Evolutionary conservation across 2,329 filamentous ascomycete genomes (phyloP), one percentile per base, ranked within the genome.

Genomic region (Cordyceps cicadae): DNA sequence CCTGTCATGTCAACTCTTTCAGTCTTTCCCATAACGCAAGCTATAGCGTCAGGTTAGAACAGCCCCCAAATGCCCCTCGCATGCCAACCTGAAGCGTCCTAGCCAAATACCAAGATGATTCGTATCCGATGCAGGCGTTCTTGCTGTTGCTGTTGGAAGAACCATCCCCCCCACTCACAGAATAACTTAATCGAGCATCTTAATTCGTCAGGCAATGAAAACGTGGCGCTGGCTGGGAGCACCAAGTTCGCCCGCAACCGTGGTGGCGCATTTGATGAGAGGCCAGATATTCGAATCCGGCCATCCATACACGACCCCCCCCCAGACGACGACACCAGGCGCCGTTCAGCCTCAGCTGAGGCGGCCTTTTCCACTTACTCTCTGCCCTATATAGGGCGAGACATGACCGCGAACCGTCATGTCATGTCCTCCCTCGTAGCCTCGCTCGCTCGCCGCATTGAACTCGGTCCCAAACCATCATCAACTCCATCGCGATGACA

Each of bases 261-360:
- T 21, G 53, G 52, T 29, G 26, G 26, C 26, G 26, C 52, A 15
- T 11, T 3, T 17, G 41, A 17, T 17, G 7, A 46, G n/a, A 34
- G 41, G 41, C 39, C 41, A 55, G 41, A 46, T 55, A 19, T 24
- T 21, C 6, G 17, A 45, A 17, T 17, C 11, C 17, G 53, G 12
- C 17, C 6, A 6, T 29, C 26, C 26, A 29, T 29, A 6, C 39
- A 32, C 9, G 14, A n/a, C 5, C 39, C 17, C 6, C n/a, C n/a
- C n/a, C n/a, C n/a, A 29, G 29, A 49, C 12, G 53, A 21, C 43
- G 5, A 19, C 21, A 15, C 14, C 21, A 21, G 41, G n/a, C n/a
- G n/a, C n/a, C n/a, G n/a, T n/a, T 58, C 55, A 58, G 55, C 55
- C 55, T 58, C 55, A 58, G 46, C 55, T 43, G 21, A 19, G 19